Percentiles rank a stretch among this genome's conserved stretches.
Evolutionary conservation across 2,329 filamentous ascomycete genomes (phyloP).

Genomic region (Penicillium palitans): DNA sequence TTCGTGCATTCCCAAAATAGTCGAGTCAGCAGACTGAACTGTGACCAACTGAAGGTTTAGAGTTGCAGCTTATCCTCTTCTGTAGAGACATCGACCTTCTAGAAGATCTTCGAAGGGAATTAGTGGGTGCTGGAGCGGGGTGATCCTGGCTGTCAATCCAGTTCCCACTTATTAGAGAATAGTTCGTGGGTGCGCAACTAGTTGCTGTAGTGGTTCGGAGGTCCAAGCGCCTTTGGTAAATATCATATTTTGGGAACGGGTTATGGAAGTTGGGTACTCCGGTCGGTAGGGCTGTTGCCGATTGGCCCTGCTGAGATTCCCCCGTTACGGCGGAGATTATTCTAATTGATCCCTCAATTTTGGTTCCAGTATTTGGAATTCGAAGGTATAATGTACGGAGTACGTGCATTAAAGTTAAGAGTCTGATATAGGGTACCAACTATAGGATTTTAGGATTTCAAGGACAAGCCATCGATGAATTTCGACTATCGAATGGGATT

Average conservation of each 20-base stretch:
- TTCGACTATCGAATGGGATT: neutral
- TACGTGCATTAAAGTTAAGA: neutral
- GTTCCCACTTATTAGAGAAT: conserved; percentile 1
- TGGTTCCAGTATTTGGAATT: neutral
- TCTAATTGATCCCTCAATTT: conserved; percentile 3
- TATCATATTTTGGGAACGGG: neutral
- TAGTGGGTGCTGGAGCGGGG: neutral
- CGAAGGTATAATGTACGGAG: neutral
- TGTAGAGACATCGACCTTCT: neutral
- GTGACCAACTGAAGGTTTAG: neutral
- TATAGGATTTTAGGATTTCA: too few species aligned
- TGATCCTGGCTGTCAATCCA: conserved; percentile 17
- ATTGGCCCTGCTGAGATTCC: neutral
- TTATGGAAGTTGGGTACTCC: neutral
- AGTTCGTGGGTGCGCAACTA: neutral
- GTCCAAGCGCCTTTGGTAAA: conserved; percentile 10
- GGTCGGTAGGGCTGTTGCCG: neutral
- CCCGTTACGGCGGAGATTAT: neutral
- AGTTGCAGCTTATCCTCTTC: conserved; percentile 3
- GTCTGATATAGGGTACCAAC: neutral
- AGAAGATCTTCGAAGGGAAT: conserved; percentile 4
- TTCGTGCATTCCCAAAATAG: neutral
- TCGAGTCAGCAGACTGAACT: conserved; percentile 9
- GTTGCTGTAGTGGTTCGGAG: conserved; percentile 9
- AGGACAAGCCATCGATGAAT: neutral